A percentile compares a stretch with the other conserved stretches of the same genome.
Evolutionary conservation across 495 filamentous ascomycete species (phyloP).

Genomic region (Bryoglossum gracile): DNA sequence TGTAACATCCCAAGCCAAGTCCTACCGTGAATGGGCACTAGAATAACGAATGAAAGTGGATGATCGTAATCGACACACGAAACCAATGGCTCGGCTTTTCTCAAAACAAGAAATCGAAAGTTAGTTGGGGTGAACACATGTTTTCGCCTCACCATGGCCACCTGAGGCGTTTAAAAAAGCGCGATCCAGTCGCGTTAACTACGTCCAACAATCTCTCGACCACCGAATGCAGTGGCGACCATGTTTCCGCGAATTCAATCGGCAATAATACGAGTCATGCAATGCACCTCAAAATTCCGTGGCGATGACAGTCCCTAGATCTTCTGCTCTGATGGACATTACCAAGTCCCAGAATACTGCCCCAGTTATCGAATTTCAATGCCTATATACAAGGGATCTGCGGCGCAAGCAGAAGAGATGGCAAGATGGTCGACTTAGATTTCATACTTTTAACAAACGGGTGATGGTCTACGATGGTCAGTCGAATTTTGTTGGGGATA

Average conservation of each 20-base stretch:
- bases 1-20: conserved; percentile 4
- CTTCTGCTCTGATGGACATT: conserved; percentile 9
- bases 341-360: conserved; percentile 54
- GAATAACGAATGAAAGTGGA: not conserved
- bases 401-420: conserved; percentile 82
- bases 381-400: conserved; percentile 80
- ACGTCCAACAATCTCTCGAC: too few relatives aligned
- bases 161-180: too few relatives aligned
- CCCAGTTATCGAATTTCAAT: conserved; percentile 68
- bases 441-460: conserved; percentile 85
- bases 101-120: too few relatives aligned
- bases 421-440: conserved; percentile 85
- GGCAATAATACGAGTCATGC: not conserved
- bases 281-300: not conserved
- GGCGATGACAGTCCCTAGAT: not conserved
- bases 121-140: too few relatives aligned
- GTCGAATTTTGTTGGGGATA: conserved; percentile 76
- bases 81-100: too few relatives aligned
- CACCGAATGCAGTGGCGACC: too few relatives aligned
- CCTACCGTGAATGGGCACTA: too few relatives aligned
- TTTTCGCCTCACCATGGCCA: too few relatives aligned
- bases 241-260: too few relatives aligned
- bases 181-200: too few relatives aligned
- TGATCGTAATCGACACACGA: too few relatives aligned
- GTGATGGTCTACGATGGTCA: conserved; percentile 83